Percentiles rank a stretch among this genome's conserved stretches.
These are phyloP conservation scores for Lichtheimia corymbifera DNA, from an alignment of 371 early-diverging fungal genomes.

Conservation along the genomic window DNA sequence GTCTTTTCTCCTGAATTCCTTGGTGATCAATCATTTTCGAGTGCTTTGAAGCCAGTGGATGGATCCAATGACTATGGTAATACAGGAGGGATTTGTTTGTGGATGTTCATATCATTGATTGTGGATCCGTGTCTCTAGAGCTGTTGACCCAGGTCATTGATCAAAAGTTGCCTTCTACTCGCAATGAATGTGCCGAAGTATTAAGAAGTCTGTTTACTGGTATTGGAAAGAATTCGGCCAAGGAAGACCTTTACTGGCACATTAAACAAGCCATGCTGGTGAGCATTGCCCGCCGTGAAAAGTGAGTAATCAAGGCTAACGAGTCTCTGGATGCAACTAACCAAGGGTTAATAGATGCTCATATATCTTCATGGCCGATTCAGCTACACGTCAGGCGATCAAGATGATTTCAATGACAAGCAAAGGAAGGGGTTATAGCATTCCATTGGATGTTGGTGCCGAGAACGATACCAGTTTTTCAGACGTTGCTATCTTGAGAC, in stretches of 20 bases:
- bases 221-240: conserved; percentile 55
- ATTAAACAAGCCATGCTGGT: conserved; percentile 62
- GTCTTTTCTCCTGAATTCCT: conserved; percentile 29
- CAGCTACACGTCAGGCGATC: conserved; percentile 79
- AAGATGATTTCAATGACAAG: conserved; percentile 77
- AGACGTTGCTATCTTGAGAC: conserved; percentile 65
- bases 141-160: too few relatives aligned
- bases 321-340: background rate
- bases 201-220: conserved; percentile 32
- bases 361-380: conserved; percentile 76
- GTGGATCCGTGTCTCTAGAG: too few relatives aligned
- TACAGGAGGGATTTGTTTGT: too few relatives aligned
- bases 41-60: conserved; percentile 20
- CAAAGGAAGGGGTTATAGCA: conserved; percentile 84
- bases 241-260: conserved; percentile 61
- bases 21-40: conserved; percentile 13
- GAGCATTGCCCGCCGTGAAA: conserved; percentile 36
- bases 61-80: conserved; percentile 18
- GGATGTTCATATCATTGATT: too few relatives aligned
- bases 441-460: conserved; percentile 76
- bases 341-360: conserved; percentile 51
- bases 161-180: background rate
- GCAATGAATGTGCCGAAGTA: conserved; percentile 17
- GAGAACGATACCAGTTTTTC: conserved; percentile 45
- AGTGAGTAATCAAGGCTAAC: conserved; percentile 18